A percentile compares a stretch with the other conserved stretches of the same genome.
Evolutionary conservation across 1,139 yeast genomes (phyloP).

Genomic region (Geotrichum siamense): DNA sequence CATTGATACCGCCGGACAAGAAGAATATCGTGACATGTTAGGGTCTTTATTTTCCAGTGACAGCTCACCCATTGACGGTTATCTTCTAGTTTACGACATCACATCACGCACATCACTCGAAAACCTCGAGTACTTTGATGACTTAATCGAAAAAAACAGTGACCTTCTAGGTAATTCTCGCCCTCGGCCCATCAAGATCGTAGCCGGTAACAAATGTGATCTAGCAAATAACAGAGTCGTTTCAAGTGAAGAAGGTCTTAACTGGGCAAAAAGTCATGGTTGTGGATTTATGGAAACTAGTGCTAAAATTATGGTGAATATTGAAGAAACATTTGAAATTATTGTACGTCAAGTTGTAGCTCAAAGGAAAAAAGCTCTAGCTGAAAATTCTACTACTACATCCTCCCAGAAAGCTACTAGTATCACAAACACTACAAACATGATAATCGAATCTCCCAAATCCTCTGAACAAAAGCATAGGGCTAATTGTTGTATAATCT

Average conservation of each 20-base stretch:
- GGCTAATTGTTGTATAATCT: no score
- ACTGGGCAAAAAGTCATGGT: slow-evolving; percentile 62
- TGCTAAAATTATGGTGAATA: slow-evolving; percentile 83
- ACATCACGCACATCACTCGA: slow-evolving; percentile 75
- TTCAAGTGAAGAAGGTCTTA: slow-evolving; percentile 72
- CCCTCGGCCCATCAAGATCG: slow-evolving; percentile 31
- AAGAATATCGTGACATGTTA: slow-evolving; percentile 41
- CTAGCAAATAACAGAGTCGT: slow-evolving; percentile 69
- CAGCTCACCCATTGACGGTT: slow-evolving; percentile 80
- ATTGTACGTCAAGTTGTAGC: slow-evolving; percentile 51
- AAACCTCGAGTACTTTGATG: slow-evolving; percentile 73
- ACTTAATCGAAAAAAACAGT: slow-evolving; percentile 76
- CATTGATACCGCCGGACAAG: slow-evolving; percentile 38
- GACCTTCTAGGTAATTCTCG: slow-evolving; percentile 16
- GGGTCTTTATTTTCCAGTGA: slow-evolving; percentile 53
- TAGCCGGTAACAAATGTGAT: slow-evolving; percentile 46
- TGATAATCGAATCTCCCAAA: no score
- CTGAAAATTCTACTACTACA: no score
- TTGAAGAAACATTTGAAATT: slow-evolving; percentile 76
- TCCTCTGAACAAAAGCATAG: no score
- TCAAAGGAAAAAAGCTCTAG: slow-evolving; percentile 3
- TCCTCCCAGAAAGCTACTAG: no score
- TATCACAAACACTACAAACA: no score
- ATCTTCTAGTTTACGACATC: slow-evolving; percentile 77
- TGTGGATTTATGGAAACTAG: slow-evolving; percentile 85